Conservation (phyloP, 2,329 filamentous ascomycete genomes). For the Chrysoporthe puriensis region DNA sequence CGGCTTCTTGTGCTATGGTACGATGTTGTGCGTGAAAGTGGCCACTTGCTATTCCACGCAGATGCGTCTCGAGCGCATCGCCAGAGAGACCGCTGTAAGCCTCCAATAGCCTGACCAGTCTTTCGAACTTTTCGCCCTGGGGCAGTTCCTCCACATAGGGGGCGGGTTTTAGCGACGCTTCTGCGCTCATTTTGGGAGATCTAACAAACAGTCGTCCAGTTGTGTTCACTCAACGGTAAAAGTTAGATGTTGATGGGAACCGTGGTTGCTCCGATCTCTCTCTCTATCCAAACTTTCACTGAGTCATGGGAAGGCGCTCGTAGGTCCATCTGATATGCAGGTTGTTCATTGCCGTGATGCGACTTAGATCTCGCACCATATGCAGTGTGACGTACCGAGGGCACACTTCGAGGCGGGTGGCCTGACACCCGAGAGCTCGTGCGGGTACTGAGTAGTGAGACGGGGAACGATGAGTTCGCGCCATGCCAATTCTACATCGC, state of each 20-base stretch:
- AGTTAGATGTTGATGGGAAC: not conserved
- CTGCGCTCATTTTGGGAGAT: not conserved
- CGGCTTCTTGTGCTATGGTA: not conserved
- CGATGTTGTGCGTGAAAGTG: not conserved
- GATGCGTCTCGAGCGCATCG: not conserved
- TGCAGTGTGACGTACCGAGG: too few species aligned
- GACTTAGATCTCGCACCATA: too few species aligned
- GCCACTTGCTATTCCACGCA: conserved; percentile 4
- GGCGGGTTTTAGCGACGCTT: not conserved
- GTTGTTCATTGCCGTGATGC: too few species aligned
- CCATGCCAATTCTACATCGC: not conserved
- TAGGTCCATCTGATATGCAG: too few species aligned
- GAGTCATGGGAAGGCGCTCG: too few species aligned
- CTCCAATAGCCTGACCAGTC: not conserved
- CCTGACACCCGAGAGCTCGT: too few species aligned
- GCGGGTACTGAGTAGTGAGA: too few species aligned
- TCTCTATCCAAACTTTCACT: too few species aligned
- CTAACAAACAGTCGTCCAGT: not conserved
- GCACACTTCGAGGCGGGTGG: too few species aligned
- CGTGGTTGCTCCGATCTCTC: too few species aligned
- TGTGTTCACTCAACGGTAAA: not conserved
- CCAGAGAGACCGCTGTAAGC: not conserved
- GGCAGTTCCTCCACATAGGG: not conserved
- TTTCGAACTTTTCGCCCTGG: not conserved
- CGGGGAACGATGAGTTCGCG: not conserved